Base-by-base conservation (phyloP, 139 green algal species). In the Pleodorina starrii region DNA sequence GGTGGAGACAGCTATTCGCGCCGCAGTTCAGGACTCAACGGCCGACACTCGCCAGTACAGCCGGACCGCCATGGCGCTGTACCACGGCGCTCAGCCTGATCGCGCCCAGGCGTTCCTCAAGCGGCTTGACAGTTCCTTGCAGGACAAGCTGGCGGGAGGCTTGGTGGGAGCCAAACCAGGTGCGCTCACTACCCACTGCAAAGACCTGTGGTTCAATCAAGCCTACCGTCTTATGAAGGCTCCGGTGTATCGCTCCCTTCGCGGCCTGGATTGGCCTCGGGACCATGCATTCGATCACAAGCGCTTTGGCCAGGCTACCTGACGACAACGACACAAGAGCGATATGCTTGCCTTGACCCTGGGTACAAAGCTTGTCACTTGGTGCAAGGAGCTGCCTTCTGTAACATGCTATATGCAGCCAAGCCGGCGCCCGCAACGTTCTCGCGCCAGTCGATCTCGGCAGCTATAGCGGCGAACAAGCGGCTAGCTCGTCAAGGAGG, bases 1-100 rank as follows among this genome's bases (percentile, higher is more conserved):
- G 5, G 5, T 97, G 0, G 94, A 97, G 40, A 57, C 60, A 5
- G 91, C 92, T 1, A 88, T 97, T 10, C 44, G 88, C 14, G 76
- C 89, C 10, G 91, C 91, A 6, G 77, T 69, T 0, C 85, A 91
- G 46, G 95, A 97, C 76, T 87, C 91, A 0, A 51, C 83, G 35
- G 84, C 73, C 16, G 93, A 96, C 5, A 95, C 92, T 10, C 91
- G 95, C 0, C 71, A 78, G 16, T 42, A 63, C 10, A 93, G 83
- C 21, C 93, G 95, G 19, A 40, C 57, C 23, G 84, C 88, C 19
- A 96, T 94, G 85, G 91, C 75, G 42, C 92, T 94, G 0, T 97
- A 96, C 69, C 50, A 79, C 2, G n/a, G 32, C 0, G 87, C 80
- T 0, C 69, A 85, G 84, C 91, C 92, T 0, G 89, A 93, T 0